These are phyloP conservation scores for Rhinocladiella mackenziei DNA, from an alignment of 2,329 filamentous ascomycete genomes.

Conservation along the genomic window DNA sequence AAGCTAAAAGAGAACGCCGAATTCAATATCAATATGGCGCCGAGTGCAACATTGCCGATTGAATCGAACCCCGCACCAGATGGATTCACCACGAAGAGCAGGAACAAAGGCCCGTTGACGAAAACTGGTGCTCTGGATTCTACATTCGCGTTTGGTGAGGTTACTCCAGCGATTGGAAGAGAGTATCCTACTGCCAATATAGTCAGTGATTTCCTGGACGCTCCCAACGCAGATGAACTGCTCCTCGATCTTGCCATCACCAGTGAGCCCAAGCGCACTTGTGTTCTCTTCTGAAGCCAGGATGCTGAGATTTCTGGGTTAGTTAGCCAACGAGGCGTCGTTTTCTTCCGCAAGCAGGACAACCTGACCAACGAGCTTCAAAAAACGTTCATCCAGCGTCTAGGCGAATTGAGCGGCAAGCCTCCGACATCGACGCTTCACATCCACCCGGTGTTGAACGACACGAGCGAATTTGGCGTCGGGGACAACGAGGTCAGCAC, in stretches of 20 bases:
- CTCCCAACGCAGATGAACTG: slow-evolving; percentile 59
- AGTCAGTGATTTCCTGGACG: slow-evolving; percentile 52
- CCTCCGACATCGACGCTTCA: slow-evolving; percentile 56
- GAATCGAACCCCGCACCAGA: no score
- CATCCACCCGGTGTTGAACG: slow-evolving; percentile 58
- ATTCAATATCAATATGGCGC: no score
- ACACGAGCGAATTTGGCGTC: slow-evolving; percentile 49
- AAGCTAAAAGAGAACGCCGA: no score
- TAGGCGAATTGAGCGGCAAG: slow-evolving; percentile 59
- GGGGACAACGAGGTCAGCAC: slow-evolving; percentile 61
- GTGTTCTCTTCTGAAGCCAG: no score
- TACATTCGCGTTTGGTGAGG: slow-evolving; percentile 45
- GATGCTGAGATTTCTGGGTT: no score
- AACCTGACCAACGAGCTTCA: slow-evolving; percentile 59
- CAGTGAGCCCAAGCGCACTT: slow-evolving; percentile 46
- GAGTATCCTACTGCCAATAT: slow-evolving; percentile 40
- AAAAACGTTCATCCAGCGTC: slow-evolving; percentile 59
- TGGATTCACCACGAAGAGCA: no score
- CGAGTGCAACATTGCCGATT: no score
- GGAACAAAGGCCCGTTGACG: no score
- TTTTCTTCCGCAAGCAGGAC: slow-evolving; percentile 63
- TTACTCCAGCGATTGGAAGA: slow-evolving; percentile 50
- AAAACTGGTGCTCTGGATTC: slow-evolving; percentile 41
- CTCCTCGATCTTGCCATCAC: slow-evolving; percentile 65
- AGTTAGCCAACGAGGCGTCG: slow-evolving; percentile 52